Conservation (phyloP, 2,329 filamentous ascomycete genomes). For the Penicillium janthinellum region DNA sequence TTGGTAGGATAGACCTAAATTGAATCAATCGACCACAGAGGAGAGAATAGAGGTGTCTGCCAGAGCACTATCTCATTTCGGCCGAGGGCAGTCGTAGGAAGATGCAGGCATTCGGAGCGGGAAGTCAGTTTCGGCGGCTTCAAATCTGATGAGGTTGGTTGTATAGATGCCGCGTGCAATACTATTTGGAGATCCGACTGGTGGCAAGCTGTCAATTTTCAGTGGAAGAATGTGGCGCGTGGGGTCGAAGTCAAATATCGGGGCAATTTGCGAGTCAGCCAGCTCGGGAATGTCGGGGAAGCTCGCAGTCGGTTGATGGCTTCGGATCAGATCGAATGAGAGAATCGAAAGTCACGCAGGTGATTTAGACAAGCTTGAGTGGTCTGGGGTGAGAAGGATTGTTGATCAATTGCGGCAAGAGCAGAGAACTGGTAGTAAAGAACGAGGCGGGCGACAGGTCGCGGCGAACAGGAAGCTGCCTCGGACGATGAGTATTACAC, state of each 20-base stretch:
- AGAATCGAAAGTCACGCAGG: neutral
- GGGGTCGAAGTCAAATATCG: neutral
- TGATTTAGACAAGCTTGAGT: neutral
- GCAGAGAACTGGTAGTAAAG: neutral
- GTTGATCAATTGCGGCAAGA: neutral
- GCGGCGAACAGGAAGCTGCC: constrained; percentile 18
- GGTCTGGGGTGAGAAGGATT: neutral
- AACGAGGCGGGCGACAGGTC: constrained; percentile 17
- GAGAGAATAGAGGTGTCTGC: constrained; percentile 33
- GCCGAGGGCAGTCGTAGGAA: constrained; percentile 4
- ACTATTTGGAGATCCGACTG: neutral
- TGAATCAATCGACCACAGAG: constrained; percentile 13
- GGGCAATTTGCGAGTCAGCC: constrained; percentile 4
- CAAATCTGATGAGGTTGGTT: neutral
- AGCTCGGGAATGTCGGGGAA: constrained; percentile 5
- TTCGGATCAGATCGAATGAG: neutral
- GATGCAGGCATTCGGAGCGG: constrained; percentile 3
- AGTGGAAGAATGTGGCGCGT: neutral
- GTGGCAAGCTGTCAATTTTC: neutral
- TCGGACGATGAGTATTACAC: neutral
- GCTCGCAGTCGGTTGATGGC: neutral
- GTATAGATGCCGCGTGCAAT: neutral
- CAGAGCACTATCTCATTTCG: constrained; percentile 42
- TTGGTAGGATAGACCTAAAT: constrained; percentile 7
- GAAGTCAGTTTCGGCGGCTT: neutral